Conservation (phyloP, 352 stramenopile genomes). For the Pythium brachiatum region DNA sequence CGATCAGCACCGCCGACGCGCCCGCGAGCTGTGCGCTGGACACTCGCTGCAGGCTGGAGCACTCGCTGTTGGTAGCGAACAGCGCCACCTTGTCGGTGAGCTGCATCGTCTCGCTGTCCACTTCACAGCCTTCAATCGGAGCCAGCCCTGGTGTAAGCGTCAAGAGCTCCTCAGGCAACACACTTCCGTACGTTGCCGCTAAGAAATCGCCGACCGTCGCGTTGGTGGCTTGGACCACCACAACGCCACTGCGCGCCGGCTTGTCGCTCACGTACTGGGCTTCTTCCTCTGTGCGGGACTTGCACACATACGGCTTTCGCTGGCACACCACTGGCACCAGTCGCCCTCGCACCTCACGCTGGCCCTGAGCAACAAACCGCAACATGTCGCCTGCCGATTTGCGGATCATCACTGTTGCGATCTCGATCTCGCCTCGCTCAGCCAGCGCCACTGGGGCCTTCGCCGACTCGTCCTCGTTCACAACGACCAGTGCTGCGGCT, state of each 20-base stretch:
- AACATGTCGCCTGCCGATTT: conserved; percentile 48
- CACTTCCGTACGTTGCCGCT: conserved; percentile 44
- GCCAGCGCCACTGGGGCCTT: conserved; percentile 37
- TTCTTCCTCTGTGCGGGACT: conserved; percentile 27
- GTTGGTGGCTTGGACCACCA: conserved; percentile 25
- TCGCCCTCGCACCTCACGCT: conserved; percentile 34
- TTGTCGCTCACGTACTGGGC: conserved; percentile 36
- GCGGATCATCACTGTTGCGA: conserved; percentile 63
- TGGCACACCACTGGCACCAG: conserved; percentile 60
- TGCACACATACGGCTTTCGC: conserved; percentile 45
- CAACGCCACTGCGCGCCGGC: conserved; percentile 33
- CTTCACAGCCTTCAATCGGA: conserved; percentile 19
- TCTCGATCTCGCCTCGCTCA: conserved; percentile 46
- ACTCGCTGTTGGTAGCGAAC: conserved; percentile 26
- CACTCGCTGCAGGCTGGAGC: conserved; percentile 42
- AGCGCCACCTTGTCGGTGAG: conserved; percentile 33
- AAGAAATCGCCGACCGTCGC: conserved; percentile 48
- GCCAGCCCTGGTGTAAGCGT: conserved; percentile 21
- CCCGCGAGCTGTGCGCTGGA: conserved; percentile 43
- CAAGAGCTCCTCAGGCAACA: conserved; percentile 33
- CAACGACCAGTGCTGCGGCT: conserved; percentile 45
- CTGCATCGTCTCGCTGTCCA: background rate
- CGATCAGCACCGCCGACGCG: conserved; percentile 39
- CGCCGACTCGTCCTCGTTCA: conserved; percentile 46
- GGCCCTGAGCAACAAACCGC: conserved; percentile 25